A percentile compares a stretch with the other conserved stretches of the same genome.
Conservation (phyloP, 2,329 filamentous ascomycete genomes). For the Colletotrichum zoysiae region DNA sequence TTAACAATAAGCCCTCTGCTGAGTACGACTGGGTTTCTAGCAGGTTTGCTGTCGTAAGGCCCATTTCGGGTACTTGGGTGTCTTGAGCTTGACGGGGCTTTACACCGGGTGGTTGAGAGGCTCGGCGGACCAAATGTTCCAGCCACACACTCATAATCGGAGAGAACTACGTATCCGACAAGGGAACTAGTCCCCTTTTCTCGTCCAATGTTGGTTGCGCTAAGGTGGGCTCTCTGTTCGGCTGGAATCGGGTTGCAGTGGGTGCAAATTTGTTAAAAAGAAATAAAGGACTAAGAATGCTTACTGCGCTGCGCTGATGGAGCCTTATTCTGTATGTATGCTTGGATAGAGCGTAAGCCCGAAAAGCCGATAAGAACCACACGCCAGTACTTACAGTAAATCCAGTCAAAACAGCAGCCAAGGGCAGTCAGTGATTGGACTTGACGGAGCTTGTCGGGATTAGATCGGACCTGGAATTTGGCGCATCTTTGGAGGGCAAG, state of each 20-base stretch:
- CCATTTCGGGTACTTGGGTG: neutral
- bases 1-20: neutral
- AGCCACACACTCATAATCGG: constrained; percentile 9
- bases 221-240: constrained; percentile 13
- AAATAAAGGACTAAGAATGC: neutral
- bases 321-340: neutral
- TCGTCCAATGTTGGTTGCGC: neutral
- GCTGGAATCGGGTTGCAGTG: constrained; percentile 39
- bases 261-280: neutral
- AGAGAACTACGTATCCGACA: neutral
- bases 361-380: constrained; percentile 8
- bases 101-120: neutral
- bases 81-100: neutral
- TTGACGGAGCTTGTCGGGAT: constrained; percentile 26
- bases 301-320: constrained; percentile 5
- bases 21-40: neutral
- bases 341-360: constrained; percentile 1
- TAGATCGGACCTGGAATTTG: constrained; percentile 22
- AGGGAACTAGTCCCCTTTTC: neutral
- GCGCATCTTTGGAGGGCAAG: constrained; percentile 13
- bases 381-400: no score
- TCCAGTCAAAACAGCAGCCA: neutral
- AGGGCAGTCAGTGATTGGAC: constrained; percentile 3
- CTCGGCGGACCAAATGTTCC: neutral
- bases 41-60: neutral